Evolutionary conservation across 257 asterid genomes (phyloP), one percentile per base, ranked within the genome.

Genomic region (Solanum gandarillasii): DNA sequence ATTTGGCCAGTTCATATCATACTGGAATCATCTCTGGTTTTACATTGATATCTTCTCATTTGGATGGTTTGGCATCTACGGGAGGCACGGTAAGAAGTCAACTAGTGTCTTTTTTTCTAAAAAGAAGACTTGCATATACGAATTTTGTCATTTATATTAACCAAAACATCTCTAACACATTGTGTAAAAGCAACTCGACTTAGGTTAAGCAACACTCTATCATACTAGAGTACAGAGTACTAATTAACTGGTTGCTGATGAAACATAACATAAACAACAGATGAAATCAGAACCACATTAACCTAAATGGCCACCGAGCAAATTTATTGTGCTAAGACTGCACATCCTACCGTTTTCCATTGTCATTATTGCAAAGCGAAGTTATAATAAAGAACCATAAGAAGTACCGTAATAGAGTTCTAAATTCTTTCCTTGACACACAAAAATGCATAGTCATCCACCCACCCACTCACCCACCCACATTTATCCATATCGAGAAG

Each of bases 1-100:
- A 92, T 90, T 89, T 97, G 92, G 99, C 97, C 38, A 97, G 99
- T 91, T 91, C 95, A 5, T 96, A 97, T 90, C 99, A 96, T 92
- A 93, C 92, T 48, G 99, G 99, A 86, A 96, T 95, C 75, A 88
- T 97, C 89, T 92, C 99, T 75, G 99, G 99, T 88, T 89, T 97
- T 36, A 76, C 91, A 89, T 91, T 96, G 93, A 89, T 97, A 86
- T 92, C 95, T 60, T 67, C 94, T 85, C 90, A 91, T 89, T 87
- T 95, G 93, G 91, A 91, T 82, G 89, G 88, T 86, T 82, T 91
- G 84, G 90, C 88, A n/a, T 83, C 95, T 68, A 75, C 71, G 65
- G 90, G 91, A 70, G 92, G 86, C 79, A 89, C 52, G 95, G 99
- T 96, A 89, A 92, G 92, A 83, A 65, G 84, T 62, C 62, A 27